Base-by-base conservation (phyloP, 2,329 filamentous ascomycete genomes). In the Coniosporium tulheliwenetii region DNA sequence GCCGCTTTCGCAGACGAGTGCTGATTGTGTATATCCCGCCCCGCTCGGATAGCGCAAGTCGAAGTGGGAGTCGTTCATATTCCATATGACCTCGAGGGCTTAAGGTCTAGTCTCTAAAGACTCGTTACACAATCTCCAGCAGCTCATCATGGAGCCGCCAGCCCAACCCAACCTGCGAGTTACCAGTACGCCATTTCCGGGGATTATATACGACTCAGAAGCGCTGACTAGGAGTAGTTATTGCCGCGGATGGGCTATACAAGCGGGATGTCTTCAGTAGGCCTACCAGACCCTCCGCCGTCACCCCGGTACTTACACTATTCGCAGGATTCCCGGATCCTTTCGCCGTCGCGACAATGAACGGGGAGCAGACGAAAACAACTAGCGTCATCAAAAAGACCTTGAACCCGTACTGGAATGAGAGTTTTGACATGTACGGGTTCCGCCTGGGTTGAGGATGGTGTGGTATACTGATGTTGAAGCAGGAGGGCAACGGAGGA, bases 331-430 rank as follows among this genome's bases (percentile, higher is more conserved):
- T 96, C 51, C 91, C 91, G 44, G 91, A 98, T 63, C 91, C 91
- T 16, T 98, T 98, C 60, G 89, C 91, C 37, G 91, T 98, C 49
- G 89, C 87, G 52, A 98, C 91, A 43, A 79, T 96, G 64, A 89
- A 87, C 64, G 91, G 91, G 61, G 91, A 98, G 65, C 91, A 98
- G 68, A 98, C 91, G 43, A 85, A 87, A 64, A 96, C 91, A n/a
- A 98, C 91, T 9, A 81, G 81, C 32, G 91, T 96, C 51, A 93
- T 91, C 62, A 96, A 95, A 66, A 83, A 91, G 65, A 96, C 91
- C 9, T 69, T 98, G 62, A 96, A 95, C 62, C 91, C 91, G n/a
- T 98, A 98, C 62, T 98, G 91, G 91, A 98, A 98, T 63, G 91
- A 98, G 69, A 86, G 79, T 58, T 98, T 98, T 67, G 91, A 98